Percentiles rank a stretch among this genome's conserved stretches.
Conservation (phyloP, 129 eudicot species). For the Solidago caesia region DNA sequence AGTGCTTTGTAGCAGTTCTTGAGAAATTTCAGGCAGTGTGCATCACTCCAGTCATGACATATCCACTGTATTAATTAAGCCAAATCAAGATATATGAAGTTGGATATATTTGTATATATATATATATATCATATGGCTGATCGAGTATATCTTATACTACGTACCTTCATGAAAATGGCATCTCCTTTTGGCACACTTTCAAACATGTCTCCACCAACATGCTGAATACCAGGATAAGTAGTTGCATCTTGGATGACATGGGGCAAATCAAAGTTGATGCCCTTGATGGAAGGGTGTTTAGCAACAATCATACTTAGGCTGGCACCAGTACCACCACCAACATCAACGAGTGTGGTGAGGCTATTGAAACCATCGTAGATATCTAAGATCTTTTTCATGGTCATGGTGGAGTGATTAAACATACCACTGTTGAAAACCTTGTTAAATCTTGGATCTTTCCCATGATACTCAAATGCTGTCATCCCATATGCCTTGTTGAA, state of each 20-base stretch:
- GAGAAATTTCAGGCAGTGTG: slow-evolving; percentile 57
- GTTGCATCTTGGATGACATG: slow-evolving; percentile 49
- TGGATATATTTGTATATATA: too few species aligned
- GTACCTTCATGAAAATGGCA: neutral
- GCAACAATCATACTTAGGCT: slow-evolving; percentile 71
- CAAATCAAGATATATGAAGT: neutral
- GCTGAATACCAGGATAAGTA: slow-evolving; percentile 40
- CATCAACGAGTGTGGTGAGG: slow-evolving; percentile 60
- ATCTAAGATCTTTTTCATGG: slow-evolving; percentile 67
- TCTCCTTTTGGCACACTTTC: slow-evolving; percentile 7
- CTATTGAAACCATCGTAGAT: slow-evolving; percentile 58
- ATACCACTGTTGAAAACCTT: slow-evolving; percentile 68
- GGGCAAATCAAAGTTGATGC: slow-evolving; percentile 55
- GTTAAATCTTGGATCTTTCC: slow-evolving; percentile 62
- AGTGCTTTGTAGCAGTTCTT: slow-evolving; percentile 63
- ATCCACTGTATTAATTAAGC: slow-evolving; percentile 47
- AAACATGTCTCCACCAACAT: slow-evolving; percentile 12
- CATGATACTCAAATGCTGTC: slow-evolving; percentile 59
- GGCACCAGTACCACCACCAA: slow-evolving; percentile 85
- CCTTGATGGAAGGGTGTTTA: slow-evolving; percentile 62
- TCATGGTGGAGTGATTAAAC: slow-evolving; percentile 62
- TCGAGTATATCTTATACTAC: too few species aligned
- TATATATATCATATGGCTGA: too few species aligned
- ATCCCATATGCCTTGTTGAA: slow-evolving; percentile 79
- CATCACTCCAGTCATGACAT: slow-evolving; percentile 86